Percentiles rank a stretch among this genome's conserved stretches.
Conservation (phyloP, 768 basidiomycete species). For the button mushroom (Agaricus bisporus) region DNA sequence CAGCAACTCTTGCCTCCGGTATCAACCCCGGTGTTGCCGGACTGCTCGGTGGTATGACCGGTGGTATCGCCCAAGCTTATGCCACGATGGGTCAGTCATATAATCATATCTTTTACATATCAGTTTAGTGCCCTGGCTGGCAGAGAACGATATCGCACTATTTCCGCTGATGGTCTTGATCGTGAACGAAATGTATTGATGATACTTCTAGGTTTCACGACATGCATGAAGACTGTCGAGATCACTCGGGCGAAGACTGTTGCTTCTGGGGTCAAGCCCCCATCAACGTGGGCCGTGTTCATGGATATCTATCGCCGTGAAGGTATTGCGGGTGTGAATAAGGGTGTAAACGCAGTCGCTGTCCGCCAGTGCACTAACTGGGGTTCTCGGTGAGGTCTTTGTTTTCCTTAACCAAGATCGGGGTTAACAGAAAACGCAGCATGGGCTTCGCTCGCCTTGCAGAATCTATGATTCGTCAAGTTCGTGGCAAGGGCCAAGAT, state of each 20-base stretch:
- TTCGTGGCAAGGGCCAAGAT: conserved; percentile 72
- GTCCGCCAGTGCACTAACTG: conserved; percentile 91
- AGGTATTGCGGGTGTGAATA: conserved; percentile 95
- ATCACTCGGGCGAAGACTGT: conserved; percentile 95
- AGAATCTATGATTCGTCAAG: conserved; percentile 70
- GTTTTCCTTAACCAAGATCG: not conserved
- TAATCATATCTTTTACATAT: not conserved
- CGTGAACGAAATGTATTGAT: not conserved
- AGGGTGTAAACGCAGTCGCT: conserved; percentile 95
- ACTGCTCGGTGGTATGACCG: conserved; percentile 94
- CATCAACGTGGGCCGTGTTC: conserved; percentile 92
- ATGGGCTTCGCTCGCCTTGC: conserved; percentile 97
- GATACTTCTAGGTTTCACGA: conserved; percentile 74
- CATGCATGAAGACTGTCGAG: conserved; percentile 99
- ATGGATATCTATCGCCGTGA: conserved; percentile 91
- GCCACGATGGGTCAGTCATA: conserved; percentile 92
- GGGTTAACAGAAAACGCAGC: conserved; percentile 31
- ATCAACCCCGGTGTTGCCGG: conserved; percentile 79
- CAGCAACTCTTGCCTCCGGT: conserved; percentile 54
- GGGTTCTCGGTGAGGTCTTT: conserved; percentile 68
- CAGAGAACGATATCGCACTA: not conserved
- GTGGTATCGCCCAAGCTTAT: conserved; percentile 96
- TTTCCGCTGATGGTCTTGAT: not conserved
- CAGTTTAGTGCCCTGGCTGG: not conserved
- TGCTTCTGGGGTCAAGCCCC: conserved; percentile 76